Evolutionary conservation across 1,139 yeast species (phyloP).

Genomic region (Candida tropicalis): DNA sequence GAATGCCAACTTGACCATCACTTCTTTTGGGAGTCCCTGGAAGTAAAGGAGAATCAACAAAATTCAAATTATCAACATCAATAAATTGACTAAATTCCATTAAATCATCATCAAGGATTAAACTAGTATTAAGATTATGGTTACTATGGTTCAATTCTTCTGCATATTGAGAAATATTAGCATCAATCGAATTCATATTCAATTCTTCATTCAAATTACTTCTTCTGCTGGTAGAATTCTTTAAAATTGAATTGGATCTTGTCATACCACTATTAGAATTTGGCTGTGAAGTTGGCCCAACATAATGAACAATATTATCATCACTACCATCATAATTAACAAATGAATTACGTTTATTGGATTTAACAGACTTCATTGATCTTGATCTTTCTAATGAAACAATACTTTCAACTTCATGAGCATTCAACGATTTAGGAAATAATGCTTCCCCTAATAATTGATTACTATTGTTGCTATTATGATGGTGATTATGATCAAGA

Average conservation of each 20-base stretch:
- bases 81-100: slow-evolving; percentile 69
- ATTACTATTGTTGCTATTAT: neutral
- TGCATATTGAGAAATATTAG: slow-evolving; percentile 12
- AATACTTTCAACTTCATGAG: slow-evolving; percentile 73
- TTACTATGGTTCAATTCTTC: neutral
- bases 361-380: slow-evolving; percentile 53
- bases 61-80: slow-evolving; percentile 54
- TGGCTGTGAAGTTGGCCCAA: slow-evolving; percentile 24
- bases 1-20: neutral
- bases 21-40: slow-evolving; percentile 1
- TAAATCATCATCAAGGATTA: slow-evolving; percentile 33
- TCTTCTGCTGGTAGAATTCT: slow-evolving; percentile 27
- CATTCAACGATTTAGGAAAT: slow-evolving; percentile 68
- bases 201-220: slow-evolving; percentile 19
- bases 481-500: neutral
- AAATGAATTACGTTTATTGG: slow-evolving; percentile 45
- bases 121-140: slow-evolving; percentile 8
- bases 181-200: slow-evolving; percentile 18
- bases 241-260: slow-evolving; percentile 54
- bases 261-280: slow-evolving; percentile 17
- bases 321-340: slow-evolving; percentile 52
- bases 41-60: slow-evolving; percentile 25
- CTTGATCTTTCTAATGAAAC: slow-evolving; percentile 71
- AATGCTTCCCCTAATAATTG: slow-evolving; percentile 59
- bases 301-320: slow-evolving; percentile 42